Evolutionary conservation across 2,329 filamentous ascomycete genomes (phyloP).

Genomic region (Colletotrichum sp.): DNA sequence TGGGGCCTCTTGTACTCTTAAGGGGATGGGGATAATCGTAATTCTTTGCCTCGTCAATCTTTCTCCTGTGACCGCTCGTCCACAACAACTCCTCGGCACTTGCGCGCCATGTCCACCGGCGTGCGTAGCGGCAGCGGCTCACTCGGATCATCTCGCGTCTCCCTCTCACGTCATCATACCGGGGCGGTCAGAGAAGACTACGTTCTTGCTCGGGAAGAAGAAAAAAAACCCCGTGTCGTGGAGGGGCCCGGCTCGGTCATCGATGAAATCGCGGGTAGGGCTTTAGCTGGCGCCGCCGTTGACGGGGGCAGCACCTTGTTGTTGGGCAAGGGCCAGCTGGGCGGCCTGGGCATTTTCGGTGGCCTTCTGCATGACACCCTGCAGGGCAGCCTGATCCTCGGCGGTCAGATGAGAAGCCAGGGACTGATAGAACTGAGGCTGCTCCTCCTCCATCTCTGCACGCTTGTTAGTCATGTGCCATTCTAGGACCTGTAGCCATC

Average conservation of each 20-base stretch:
- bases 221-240: neutral
- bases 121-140: slow-evolving; percentile 13
- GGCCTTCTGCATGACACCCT: slow-evolving; percentile 74
- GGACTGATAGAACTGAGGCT: slow-evolving; percentile 85
- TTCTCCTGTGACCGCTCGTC: slow-evolving; percentile 15
- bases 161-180: slow-evolving; percentile 8
- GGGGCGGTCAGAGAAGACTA: neutral
- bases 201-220: neutral
- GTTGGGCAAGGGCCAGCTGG: slow-evolving; percentile 26
- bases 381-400: slow-evolving; percentile 82
- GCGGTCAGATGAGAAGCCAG: slow-evolving; percentile 79
- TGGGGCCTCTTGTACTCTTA: slow-evolving; percentile 19
- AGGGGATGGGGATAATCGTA: slow-evolving; percentile 16
- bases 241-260: slow-evolving; percentile 22
- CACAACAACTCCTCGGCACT: slow-evolving; percentile 11
- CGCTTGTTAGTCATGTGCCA: slow-evolving; percentile 20
- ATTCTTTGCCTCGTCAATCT: slow-evolving; percentile 22
- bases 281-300: slow-evolving; percentile 24
- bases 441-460: slow-evolving; percentile 84
- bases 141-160: slow-evolving; percentile 21
- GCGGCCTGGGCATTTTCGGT: slow-evolving; percentile 46
- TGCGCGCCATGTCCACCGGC: slow-evolving; percentile 5
- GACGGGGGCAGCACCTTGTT: slow-evolving; percentile 25
- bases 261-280: slow-evolving; percentile 18
- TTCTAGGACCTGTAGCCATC: neutral